Conservation (phyloP, 345 rosid genomes). For the Erodium maritimum region DNA sequence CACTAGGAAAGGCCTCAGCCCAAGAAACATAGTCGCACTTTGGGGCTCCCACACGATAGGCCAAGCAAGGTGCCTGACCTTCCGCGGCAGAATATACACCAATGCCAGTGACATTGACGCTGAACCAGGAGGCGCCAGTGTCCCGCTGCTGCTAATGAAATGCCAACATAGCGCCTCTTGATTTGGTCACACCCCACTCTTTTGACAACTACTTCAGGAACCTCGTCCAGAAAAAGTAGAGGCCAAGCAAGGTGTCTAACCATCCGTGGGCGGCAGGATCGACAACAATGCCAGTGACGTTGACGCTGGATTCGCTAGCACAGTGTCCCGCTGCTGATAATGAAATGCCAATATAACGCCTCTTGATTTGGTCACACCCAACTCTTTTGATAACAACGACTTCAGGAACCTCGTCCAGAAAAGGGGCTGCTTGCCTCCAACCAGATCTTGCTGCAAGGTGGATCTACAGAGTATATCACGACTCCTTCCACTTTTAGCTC, state of each 20-base stretch:
- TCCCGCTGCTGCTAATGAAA: too few species aligned
- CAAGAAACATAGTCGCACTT: constrained; percentile 50
- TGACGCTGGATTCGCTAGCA: constrained; percentile 32
- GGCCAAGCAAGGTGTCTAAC: constrained; percentile 38
- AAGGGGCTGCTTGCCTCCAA: constrained; percentile 41
- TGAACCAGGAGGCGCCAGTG: too few species aligned
- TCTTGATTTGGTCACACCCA: constrained; percentile 41
- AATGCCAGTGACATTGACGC: too few species aligned
- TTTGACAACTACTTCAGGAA: too few species aligned
- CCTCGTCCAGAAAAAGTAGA: too few species aligned
- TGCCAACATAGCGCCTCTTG: too few species aligned
- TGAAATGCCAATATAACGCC: constrained; percentile 22
- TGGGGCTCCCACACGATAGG: constrained; percentile 57
- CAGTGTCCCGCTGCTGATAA: constrained; percentile 22
- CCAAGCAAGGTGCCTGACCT: too few species aligned
- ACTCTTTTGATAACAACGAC: constrained; percentile 41
- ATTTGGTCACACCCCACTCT: too few species aligned
- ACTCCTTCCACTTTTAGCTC: constrained; percentile 19
- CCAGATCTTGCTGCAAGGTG: constrained; percentile 35
- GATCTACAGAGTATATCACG: constrained; percentile 28
- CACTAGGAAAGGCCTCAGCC: constrained; percentile 32
- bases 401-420: constrained; percentile 37
- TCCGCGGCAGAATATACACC: too few species aligned
- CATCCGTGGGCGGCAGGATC: constrained; percentile 29
- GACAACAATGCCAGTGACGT: constrained; percentile 33